Evolutionary conservation across 2,329 filamentous ascomycete species (phyloP).

Genomic region (Xylaria sp.): DNA sequence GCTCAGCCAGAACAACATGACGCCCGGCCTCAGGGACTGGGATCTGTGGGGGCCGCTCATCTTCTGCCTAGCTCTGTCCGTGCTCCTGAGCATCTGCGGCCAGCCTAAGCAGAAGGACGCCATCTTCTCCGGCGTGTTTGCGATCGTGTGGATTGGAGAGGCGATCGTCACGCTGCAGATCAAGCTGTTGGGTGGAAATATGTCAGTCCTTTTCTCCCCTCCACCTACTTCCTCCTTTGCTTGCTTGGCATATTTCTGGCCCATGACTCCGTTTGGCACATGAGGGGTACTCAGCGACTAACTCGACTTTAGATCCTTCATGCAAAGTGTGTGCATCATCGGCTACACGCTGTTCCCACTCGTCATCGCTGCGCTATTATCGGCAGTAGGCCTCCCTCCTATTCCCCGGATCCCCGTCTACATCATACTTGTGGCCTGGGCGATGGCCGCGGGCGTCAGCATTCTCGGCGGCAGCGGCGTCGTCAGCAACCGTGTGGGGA

Average conservation of each 20-base stretch:
- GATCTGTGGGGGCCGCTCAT: slow-evolving; percentile 97
- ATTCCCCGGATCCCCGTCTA: slow-evolving; percentile 92
- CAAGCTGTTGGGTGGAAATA: slow-evolving; percentile 94
- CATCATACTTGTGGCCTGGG: slow-evolving; percentile 88
- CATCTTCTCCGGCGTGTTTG: slow-evolving; percentile 96
- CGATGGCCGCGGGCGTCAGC: slow-evolving; percentile 92
- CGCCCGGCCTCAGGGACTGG: slow-evolving; percentile 92
- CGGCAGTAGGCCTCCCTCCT: slow-evolving; percentile 80
- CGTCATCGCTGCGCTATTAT: slow-evolving; percentile 90
- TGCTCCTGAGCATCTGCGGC: slow-evolving; percentile 87
- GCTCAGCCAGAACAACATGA: slow-evolving; percentile 76
- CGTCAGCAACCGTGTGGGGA: slow-evolving; percentile 90
- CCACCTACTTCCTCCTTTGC: not conserved
- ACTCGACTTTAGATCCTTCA: slow-evolving; percentile 78
- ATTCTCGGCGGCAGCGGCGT: slow-evolving; percentile 96
- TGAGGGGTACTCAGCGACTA: slow-evolving; percentile 34
- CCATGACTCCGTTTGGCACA: slow-evolving; percentile 9
- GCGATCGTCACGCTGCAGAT: slow-evolving; percentile 98
- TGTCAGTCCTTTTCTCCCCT: slow-evolving; percentile 71
- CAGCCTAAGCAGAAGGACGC: slow-evolving; percentile 82
- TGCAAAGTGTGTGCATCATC: slow-evolving; percentile 97
- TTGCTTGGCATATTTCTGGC: not conserved
- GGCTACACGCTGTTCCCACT: slow-evolving; percentile 98
- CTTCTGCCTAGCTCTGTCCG: slow-evolving; percentile 88
- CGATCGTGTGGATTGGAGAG: slow-evolving; percentile 96